Percentiles rank a stretch among this genome's conserved stretches.
phyloP scores from a whole-genome alignment of 208 protist genomes.

The Trypanosoma conorhini region DNA sequence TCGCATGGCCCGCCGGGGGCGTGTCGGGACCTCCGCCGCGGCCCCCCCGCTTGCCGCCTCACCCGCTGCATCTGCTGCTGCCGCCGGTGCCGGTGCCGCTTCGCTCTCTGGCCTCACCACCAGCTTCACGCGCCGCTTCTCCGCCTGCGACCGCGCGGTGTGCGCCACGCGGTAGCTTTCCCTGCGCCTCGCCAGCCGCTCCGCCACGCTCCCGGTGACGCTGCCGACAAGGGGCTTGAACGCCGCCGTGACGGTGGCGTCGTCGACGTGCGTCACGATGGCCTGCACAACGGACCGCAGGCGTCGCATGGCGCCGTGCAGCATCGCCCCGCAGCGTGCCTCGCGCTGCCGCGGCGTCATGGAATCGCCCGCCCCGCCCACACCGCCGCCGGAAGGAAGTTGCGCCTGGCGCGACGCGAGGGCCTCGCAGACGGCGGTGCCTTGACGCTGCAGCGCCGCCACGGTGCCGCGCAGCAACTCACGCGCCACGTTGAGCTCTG shows the following conservation, averaged over 20 bases:
- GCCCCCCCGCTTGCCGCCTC: not conserved
- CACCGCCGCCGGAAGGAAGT: not conserved
- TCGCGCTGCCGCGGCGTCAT: slow-evolving; percentile 33
- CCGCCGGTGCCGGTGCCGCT: not conserved
- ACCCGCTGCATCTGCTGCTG: not conserved
- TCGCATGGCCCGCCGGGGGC: not conserved
- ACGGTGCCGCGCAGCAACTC: slow-evolving; percentile 35
- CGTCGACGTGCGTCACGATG: slow-evolving; percentile 71
- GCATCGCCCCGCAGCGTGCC: slow-evolving; percentile 57
- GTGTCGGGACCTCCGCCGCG: not conserved
- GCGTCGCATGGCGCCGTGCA: slow-evolving; percentile 47
- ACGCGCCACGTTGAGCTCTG: slow-evolving; percentile 36
- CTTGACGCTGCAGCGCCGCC: slow-evolving; percentile 31
- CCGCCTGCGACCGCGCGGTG: not conserved
- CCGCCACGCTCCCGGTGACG: slow-evolving; percentile 53
- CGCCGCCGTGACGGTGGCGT: slow-evolving; percentile 35
- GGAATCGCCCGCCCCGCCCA: slow-evolving; percentile 13
- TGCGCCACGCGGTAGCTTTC: slow-evolving; percentile 52
- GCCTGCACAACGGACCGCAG: slow-evolving; percentile 76
- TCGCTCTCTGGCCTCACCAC: slow-evolving; percentile 4
- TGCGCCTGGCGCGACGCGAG: slow-evolving; percentile 17
- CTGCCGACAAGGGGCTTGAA: slow-evolving; percentile 26
- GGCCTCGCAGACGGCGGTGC: slow-evolving; percentile 33
- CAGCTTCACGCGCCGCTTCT: slow-evolving; percentile 29
- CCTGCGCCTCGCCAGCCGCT: slow-evolving; percentile 67